These are phyloP conservation scores for Astrothelium subdiscretum DNA, from an alignment of 495 filamentous ascomycete species.

Conservation along the genomic window DNA sequence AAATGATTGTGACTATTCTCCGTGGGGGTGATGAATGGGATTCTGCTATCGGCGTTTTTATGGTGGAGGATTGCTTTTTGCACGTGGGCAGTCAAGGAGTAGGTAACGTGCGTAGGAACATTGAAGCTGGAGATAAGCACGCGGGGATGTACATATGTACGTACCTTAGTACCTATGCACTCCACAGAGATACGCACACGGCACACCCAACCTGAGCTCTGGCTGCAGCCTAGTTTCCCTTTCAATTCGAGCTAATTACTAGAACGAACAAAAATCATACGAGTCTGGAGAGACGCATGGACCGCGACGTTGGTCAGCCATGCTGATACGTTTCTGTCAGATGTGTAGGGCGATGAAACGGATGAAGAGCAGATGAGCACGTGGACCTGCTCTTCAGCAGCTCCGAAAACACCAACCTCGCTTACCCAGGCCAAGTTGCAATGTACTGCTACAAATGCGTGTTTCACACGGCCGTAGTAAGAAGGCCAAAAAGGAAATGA, in stretches of 20 bases:
- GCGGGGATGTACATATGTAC: no score
- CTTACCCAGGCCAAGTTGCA: not conserved
- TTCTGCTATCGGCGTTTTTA: not conserved
- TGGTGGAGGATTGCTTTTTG: not conserved
- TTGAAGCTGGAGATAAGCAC: no score
- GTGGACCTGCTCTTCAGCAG: not conserved
- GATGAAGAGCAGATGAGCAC: not conserved
- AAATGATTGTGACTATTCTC: not conserved
- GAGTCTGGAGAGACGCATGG: not conserved
- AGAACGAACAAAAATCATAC: not conserved
- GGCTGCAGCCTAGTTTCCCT: not conserved
- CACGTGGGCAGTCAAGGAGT: not conserved
- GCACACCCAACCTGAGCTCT: not conserved
- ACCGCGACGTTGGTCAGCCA: not conserved
- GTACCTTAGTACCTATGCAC: no score
- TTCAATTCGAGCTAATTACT: not conserved
- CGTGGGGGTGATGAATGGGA: not conserved
- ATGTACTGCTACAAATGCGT: conserved; percentile 1
- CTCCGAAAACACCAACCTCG: not conserved
- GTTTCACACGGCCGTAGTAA: not conserved
- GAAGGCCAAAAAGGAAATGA: not conserved
- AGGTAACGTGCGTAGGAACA: not conserved
- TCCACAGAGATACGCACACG: no score
- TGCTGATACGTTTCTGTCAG: not conserved
- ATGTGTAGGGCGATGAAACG: conserved; percentile 1